phyloP scores from a whole-genome alignment of 495 filamentous ascomycete species.

The Penicillium diatomitis region DNA sequence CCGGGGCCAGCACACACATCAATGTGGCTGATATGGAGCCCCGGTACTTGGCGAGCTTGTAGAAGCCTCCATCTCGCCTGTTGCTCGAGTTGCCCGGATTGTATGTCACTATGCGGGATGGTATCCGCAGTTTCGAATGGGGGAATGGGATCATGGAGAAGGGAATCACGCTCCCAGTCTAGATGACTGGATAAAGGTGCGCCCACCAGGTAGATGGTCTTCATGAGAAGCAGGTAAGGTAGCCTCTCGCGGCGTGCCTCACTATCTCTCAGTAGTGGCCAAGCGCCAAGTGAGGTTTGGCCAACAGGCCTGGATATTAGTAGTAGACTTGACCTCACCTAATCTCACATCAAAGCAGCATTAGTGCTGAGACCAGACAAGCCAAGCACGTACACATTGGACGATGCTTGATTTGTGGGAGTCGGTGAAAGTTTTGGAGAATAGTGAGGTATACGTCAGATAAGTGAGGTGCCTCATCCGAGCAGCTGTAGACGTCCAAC shows the following conservation, averaged over 20 bases:
- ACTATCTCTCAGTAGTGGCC: too few relatives aligned
- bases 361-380: too few relatives aligned
- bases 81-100: not conserved
- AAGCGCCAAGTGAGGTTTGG: too few relatives aligned
- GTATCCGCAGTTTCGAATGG: constrained; percentile 31
- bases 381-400: too few relatives aligned
- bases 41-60: constrained; percentile 5
- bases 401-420: too few relatives aligned
- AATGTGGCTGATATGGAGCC: constrained; percentile 2
- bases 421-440: not conserved
- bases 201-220: constrained; percentile 49
- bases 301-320: too few relatives aligned
- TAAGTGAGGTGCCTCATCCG: too few relatives aligned
- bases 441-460: not conserved
- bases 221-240: constrained; percentile 28
- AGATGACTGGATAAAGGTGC: constrained; percentile 47
- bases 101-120: not conserved
- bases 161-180: constrained; percentile 43
- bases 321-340: too few relatives aligned
- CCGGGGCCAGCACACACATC: constrained; percentile 10
- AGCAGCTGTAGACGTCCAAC: too few relatives aligned
- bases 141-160: constrained; percentile 41
- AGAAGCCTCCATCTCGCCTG: constrained; percentile 37
- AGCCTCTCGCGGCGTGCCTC: too few relatives aligned
- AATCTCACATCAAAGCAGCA: too few relatives aligned